Evolutionary conservation across 371 early-diverging fungal species (phyloP).

Genomic region (Apophysomyces variabilis): DNA sequence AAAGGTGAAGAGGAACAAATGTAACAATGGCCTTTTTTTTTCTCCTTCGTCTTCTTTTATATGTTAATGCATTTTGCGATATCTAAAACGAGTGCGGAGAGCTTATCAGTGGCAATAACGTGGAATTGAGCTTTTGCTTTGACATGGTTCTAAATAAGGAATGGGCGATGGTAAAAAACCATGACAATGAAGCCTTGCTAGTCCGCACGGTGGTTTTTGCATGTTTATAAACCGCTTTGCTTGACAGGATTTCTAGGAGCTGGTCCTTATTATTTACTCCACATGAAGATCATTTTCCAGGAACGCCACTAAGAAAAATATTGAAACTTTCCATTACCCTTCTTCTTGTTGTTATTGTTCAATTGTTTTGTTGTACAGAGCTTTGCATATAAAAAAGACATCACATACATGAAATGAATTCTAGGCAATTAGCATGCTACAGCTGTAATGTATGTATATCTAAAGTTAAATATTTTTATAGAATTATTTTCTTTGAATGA

Average conservation of each 20-base stretch:
- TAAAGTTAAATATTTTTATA: no score
- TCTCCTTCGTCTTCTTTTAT: background rate
- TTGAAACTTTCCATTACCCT: background rate
- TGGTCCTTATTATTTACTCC: background rate
- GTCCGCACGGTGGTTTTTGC: background rate
- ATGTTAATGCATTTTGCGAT: background rate
- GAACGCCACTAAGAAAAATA: background rate
- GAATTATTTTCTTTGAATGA: no score
- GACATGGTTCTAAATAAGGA: conserved; percentile 6
- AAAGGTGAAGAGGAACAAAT: background rate
- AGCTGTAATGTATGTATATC: no score
- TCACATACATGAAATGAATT: background rate
- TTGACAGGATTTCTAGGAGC: conserved; percentile 4
- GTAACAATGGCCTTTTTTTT: background rate
- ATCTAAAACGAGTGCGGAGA: conserved; percentile 2
- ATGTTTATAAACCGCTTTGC: conserved; percentile 2
- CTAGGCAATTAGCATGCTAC: no score
- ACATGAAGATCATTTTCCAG: background rate
- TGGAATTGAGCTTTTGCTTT: conserved; percentile 1
- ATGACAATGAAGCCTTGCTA: conserved; percentile 1
- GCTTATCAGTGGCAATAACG: conserved; percentile 9
- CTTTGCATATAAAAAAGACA: background rate
- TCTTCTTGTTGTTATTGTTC: background rate
- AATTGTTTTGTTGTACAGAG: no score
- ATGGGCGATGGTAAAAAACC: background rate